Evolutionary conservation across 2,329 filamentous ascomycete species (phyloP), one percentile per base, ranked within the genome.

Genomic region (Elsinoe perseae): DNA sequence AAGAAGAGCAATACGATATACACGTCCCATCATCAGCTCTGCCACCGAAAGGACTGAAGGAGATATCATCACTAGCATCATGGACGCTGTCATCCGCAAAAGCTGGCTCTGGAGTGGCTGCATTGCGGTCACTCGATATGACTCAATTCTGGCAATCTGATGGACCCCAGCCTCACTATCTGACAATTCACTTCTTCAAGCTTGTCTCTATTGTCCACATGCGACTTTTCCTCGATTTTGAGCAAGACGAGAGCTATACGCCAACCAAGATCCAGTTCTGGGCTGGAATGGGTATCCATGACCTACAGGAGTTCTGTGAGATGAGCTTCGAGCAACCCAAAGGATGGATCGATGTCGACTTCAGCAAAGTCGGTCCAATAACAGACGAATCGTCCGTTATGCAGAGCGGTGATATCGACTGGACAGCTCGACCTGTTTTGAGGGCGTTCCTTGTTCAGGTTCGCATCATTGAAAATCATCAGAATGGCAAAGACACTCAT

Each of bases 401-500:
- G 16, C 61, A 64, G 12, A 62, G 65, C 63, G 56, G 69, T 1
- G 65, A 64, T 3, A 58, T 66, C 14, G 63, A 69, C 56, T 68
- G 82, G 80, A 46, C 77, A 77, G 48, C 83, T 83, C 65, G 86
- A 80, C 75, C 75, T 64, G 87, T 91, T 1, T 80, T 97, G 16
- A 83, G 91, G 59, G 90, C 88, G 14, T 95, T 92, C 73, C 82
- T 97, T 27, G 79, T 98, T 25, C 91, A 97, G 70, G 84, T 97
- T 66, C 84, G 87, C 62, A 85, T 98, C 50, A 80, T 92, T 53
- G 93, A 97, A 73, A 98, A 98, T 67, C 93, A 98, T 70, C 93
- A 98, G 73, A 98, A 98, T 69, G 93, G 93, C 61, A 98, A 98
- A 70, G 93, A 98, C 69, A 98, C 93, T n/a, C 93, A 98, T 75